Conservation (phyloP, 805 yeast genomes). For the Metschnikowia bowlesiae region DNA sequence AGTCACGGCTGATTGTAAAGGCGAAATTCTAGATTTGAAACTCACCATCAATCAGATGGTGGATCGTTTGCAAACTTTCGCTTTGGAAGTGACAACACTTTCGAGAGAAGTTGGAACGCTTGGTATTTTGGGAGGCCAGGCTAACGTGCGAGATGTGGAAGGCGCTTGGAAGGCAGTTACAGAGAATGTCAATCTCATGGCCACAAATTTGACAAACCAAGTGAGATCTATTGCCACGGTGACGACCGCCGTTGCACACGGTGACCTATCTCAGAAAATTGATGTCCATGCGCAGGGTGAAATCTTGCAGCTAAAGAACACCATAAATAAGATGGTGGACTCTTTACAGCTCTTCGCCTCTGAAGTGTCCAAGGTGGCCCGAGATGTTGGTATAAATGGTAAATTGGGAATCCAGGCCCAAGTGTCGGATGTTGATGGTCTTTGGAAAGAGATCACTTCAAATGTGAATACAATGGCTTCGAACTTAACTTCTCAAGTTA, state of each 20-base stretch:
- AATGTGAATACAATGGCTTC: conserved; percentile 93
- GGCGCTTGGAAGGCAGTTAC: conserved; percentile 51
- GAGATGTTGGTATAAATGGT: conserved; percentile 92
- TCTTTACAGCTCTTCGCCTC: conserved; percentile 81
- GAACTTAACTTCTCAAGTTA: conserved; percentile 85
- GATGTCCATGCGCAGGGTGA: conserved; percentile 90
- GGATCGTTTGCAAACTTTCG: conserved; percentile 47
- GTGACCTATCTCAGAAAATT: conserved; percentile 80
- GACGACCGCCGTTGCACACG: conserved; percentile 88
- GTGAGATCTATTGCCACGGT: conserved; percentile 87
- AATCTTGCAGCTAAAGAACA: conserved; percentile 75
- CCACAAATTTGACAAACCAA: conserved; percentile 57
- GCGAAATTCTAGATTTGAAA: conserved; percentile 42
- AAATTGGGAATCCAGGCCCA: conserved; percentile 90
- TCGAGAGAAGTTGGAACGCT: conserved; percentile 46
- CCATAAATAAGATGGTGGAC: conserved; percentile 92
- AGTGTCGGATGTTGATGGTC: conserved; percentile 83
- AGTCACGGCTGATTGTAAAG: conserved; percentile 79
- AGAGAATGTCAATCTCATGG: conserved; percentile 45
- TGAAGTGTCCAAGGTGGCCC: conserved; percentile 85
- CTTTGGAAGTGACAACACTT: conserved; percentile 43
- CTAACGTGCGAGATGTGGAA: conserved; percentile 47
- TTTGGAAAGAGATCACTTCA: conserved; percentile 88
- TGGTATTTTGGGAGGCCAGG: conserved; percentile 48
- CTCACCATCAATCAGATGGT: conserved; percentile 49